These are phyloP conservation scores for Phlebiopsis gigantea DNA, from an alignment of 768 basidiomycete genomes.

Conservation along the genomic window DNA sequence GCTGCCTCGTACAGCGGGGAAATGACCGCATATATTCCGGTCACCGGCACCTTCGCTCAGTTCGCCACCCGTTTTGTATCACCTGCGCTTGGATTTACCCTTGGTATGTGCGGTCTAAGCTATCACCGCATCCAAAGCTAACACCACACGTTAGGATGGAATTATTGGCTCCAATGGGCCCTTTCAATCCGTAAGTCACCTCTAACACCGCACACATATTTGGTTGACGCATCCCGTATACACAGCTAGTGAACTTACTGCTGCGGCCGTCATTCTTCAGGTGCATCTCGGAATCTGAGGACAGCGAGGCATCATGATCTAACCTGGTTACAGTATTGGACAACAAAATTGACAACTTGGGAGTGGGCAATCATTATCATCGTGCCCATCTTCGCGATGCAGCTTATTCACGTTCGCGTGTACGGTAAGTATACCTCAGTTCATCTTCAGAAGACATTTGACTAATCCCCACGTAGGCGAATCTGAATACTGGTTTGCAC, in stretches of 20 bases:
- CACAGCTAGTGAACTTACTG: constrained; percentile 52
- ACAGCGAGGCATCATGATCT: background rate
- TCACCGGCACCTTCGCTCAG: constrained; percentile 55
- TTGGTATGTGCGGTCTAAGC: constrained; percentile 30
- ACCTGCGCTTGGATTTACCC: constrained; percentile 53
- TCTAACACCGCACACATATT: background rate
- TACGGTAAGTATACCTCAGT: constrained; percentile 37
- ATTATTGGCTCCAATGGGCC: constrained; percentile 51
- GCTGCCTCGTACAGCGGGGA: constrained; percentile 38
- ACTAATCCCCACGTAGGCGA: constrained; percentile 35
- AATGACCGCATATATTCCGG: constrained; percentile 61
- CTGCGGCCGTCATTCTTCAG: constrained; percentile 48
- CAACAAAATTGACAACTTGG: constrained; percentile 44
- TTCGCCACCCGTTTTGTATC: constrained; percentile 58
- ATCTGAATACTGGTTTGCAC: constrained; percentile 59
- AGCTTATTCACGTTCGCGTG: constrained; percentile 52
- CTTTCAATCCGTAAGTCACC: constrained; percentile 32
- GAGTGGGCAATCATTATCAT: constrained; percentile 54
- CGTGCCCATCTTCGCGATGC: constrained; percentile 44
- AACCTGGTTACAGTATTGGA: constrained; percentile 34
- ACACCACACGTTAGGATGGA: constrained; percentile 35
- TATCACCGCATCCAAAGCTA: background rate
- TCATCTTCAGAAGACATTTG: background rate
- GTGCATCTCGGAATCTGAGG: constrained; percentile 20
- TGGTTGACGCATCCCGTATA: constrained; percentile 9